Evolutionary conservation across 2,329 filamentous ascomycete species (phyloP).

Genomic region (Fusarium torulosum): DNA sequence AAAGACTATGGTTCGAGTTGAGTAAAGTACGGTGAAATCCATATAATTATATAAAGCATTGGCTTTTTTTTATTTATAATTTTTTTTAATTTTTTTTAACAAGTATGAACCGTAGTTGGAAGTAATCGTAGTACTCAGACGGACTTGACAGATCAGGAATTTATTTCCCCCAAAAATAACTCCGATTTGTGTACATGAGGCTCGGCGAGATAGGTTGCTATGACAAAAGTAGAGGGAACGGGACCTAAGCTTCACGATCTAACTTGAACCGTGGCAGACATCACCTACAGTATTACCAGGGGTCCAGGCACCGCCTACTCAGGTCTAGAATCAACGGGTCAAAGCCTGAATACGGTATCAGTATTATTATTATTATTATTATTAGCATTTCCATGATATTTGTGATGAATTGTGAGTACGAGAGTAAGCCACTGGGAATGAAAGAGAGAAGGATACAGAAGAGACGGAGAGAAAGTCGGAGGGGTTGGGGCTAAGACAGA

Average conservation of each 20-base stretch:
- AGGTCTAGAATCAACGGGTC: conserved; percentile 16
- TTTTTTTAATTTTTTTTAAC: too few species aligned
- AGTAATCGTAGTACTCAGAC: background rate
- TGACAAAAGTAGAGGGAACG: conserved; percentile 40
- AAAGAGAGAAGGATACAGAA: background rate
- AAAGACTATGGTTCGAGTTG: conserved; percentile 11
- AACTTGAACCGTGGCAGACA: conserved; percentile 28
- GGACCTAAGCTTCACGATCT: conserved; percentile 36
- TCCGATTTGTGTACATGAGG: conserved; percentile 17
- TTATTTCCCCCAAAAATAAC: conserved; percentile 2
- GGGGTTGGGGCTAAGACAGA: background rate
- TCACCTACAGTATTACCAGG: conserved; percentile 10
- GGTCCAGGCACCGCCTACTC: conserved; percentile 18
- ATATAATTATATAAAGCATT: background rate
- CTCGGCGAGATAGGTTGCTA: conserved; percentile 42
- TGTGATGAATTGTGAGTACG: conserved; percentile 4
- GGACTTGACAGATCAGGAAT: conserved; percentile 16
- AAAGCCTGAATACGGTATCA: background rate
- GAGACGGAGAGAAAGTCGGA: background rate
- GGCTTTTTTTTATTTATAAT: background rate
- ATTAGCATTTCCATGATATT: conserved; percentile 16
- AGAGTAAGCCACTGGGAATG: conserved; percentile 4
- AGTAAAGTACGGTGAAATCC: conserved; percentile 16
- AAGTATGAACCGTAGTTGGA: conserved; percentile 2
- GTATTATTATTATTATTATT: conserved; percentile 31